Evolutionary conservation across 148 eudicot species (phyloP).

Genomic region (Vaccinium vitisidaea): DNA sequence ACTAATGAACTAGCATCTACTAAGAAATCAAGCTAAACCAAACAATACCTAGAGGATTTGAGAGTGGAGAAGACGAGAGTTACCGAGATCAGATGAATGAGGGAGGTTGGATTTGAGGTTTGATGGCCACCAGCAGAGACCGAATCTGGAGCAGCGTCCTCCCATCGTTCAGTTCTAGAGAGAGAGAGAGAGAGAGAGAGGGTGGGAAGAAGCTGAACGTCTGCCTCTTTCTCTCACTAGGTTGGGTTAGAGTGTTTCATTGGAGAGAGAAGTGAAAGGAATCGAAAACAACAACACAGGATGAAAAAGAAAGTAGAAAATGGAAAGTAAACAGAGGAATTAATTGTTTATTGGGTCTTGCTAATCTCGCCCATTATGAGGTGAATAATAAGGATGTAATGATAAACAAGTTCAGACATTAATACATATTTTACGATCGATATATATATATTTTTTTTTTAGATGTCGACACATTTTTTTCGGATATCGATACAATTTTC

Average conservation of each 20-base stretch:
- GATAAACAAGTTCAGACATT: too few species aligned
- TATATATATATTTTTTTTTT: too few species aligned
- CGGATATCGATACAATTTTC: too few species aligned
- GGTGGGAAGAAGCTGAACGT: slow-evolving; percentile 11
- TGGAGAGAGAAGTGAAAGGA: not conserved
- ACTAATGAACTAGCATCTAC: not conserved
- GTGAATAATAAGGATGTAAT: too few species aligned
- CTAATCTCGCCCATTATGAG: too few species aligned
- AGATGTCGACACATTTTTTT: too few species aligned
- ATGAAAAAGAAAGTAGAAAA: not conserved
- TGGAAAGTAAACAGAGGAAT: not conserved
- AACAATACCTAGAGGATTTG: not conserved
- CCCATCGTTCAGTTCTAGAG: slow-evolving; percentile 44
- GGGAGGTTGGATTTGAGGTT: slow-evolving; percentile 43
- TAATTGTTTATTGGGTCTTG: slow-evolving; percentile 3
- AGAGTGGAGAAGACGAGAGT: not conserved
- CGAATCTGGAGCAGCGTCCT: slow-evolving; percentile 63
- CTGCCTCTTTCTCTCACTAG: slow-evolving; percentile 19
- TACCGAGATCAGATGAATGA: slow-evolving; percentile 62
- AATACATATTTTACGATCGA: too few species aligned
- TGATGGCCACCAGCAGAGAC: slow-evolving; percentile 55
- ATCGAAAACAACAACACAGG: not conserved
- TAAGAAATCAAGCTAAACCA: not conserved
- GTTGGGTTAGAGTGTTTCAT: slow-evolving; percentile 18
- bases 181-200: slow-evolving; percentile 17